phyloP scores from a whole-genome alignment of 2,329 filamentous ascomycete genomes.

The Leptographium procerum region DNA sequence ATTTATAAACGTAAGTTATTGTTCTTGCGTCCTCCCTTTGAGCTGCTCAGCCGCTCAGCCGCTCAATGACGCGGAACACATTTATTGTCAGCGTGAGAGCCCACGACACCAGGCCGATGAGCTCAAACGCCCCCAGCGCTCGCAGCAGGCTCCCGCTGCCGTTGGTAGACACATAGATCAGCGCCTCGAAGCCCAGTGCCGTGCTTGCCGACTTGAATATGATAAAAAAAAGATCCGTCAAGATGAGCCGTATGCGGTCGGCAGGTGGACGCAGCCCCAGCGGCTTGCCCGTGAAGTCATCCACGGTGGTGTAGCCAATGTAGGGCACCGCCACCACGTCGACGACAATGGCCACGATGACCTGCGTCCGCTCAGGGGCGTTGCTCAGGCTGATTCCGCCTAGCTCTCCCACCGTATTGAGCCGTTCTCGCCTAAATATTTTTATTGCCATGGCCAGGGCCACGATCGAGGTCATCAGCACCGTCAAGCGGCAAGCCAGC shows the following conservation, averaged over 20 bases:
- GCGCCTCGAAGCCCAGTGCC: slow-evolving; percentile 45
- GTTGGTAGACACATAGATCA: slow-evolving; percentile 12
- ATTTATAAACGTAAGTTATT: no score
- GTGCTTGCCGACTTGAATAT: slow-evolving; percentile 94
- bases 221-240: slow-evolving; percentile 91
- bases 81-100: slow-evolving; percentile 16
- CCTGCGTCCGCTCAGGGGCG: slow-evolving; percentile 54
- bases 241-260: slow-evolving; percentile 78
- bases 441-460: slow-evolving; percentile 68
- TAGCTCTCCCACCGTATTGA: not conserved
- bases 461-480: slow-evolving; percentile 71
- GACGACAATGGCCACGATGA: slow-evolving; percentile 79
- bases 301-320: slow-evolving; percentile 85
- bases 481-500: slow-evolving; percentile 67
- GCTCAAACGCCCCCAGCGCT: slow-evolving; percentile 14
- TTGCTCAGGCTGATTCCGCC: slow-evolving; percentile 22
- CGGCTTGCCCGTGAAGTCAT: slow-evolving; percentile 92
- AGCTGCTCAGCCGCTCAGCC: slow-evolving; percentile 10
- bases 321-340: slow-evolving; percentile 85
- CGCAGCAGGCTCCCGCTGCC: slow-evolving; percentile 9
- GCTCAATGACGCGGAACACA: slow-evolving; percentile 15
- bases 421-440: slow-evolving; percentile 53
- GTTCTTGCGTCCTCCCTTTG: not conserved
- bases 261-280: slow-evolving; percentile 73
- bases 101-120: slow-evolving; percentile 15